Evolutionary conservation across 2,329 filamentous ascomycete species (phyloP).

Genomic region (Raffaelea albimanens): DNA sequence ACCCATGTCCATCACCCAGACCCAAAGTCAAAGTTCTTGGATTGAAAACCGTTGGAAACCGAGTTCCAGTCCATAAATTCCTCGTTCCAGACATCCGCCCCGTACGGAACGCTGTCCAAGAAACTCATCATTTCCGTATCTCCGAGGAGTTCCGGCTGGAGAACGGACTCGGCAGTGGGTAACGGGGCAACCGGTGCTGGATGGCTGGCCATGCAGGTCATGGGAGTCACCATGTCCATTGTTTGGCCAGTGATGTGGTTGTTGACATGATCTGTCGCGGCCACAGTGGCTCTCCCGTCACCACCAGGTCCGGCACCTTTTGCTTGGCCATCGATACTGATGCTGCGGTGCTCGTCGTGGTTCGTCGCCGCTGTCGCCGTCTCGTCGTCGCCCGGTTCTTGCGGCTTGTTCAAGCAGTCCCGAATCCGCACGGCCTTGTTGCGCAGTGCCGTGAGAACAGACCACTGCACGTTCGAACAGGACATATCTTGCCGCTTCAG

Average conservation of each 20-base stretch:
- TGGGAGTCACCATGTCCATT: too few species aligned
- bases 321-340: too few species aligned
- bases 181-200: too few species aligned
- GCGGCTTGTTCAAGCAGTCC: constrained; percentile 2
- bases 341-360: too few species aligned
- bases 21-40: constrained; percentile 5
- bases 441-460: constrained; percentile 20
- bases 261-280: too few species aligned
- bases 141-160: background rate
- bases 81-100: constrained; percentile 7
- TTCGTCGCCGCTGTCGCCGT: too few species aligned
- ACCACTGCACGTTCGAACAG: constrained; percentile 18
- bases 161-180: too few species aligned
- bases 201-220: too few species aligned
- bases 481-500: constrained; percentile 6
- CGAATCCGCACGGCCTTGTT: constrained; percentile 19
- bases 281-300: too few species aligned
- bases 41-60: constrained; percentile 6
- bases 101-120: constrained; percentile 3
- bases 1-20: too few species aligned
- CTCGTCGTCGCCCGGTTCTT: background rate
- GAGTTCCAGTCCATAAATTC: constrained; percentile 12
- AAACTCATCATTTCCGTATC: constrained; percentile 8
- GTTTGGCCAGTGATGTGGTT: too few species aligned
- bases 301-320: too few species aligned